These are phyloP conservation scores for Silene uniflora DNA, from an alignment of 148 eudicot genomes.

Conservation along the genomic window DNA sequence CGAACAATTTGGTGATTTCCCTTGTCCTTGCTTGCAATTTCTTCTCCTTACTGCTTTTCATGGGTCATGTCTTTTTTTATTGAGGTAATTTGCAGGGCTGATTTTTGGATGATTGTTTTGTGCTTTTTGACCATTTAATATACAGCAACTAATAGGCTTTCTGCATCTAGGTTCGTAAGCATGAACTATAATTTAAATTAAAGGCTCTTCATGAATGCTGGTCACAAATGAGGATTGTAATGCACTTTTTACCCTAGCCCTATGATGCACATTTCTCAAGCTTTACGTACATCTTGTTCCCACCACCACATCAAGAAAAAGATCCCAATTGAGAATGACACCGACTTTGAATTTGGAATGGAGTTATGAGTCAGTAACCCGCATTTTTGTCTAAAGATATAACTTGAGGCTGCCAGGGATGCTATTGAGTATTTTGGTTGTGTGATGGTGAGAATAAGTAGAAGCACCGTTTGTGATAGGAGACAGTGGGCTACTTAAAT, in stretches of 20 bases:
- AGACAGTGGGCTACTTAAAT: not conserved
- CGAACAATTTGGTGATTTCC: conserved; percentile 27
- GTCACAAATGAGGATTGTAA: too few relatives aligned
- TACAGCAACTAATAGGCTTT: not conserved
- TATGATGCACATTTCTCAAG: not conserved
- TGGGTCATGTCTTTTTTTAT: too few relatives aligned
- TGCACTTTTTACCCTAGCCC: too few relatives aligned
- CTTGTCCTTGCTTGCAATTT: not conserved
- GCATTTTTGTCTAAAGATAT: not conserved
- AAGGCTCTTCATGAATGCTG: not conserved
- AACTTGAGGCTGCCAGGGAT: not conserved
- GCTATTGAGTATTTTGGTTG: not conserved
- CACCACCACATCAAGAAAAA: not conserved
- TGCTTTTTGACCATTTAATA: not conserved
- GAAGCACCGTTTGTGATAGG: not conserved
- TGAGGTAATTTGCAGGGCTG: too few relatives aligned
- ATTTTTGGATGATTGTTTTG: not conserved
- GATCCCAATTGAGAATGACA: not conserved
- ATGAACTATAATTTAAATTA: not conserved
- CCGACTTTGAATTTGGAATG: not conserved
- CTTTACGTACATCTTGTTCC: not conserved
- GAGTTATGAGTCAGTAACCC: not conserved
- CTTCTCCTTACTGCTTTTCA: not conserved
- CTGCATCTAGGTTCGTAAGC: not conserved
- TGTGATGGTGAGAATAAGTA: not conserved